phyloP scores from a whole-genome alignment of 352 stramenopile genomes.

The Globisporangium irregulare region DNA sequence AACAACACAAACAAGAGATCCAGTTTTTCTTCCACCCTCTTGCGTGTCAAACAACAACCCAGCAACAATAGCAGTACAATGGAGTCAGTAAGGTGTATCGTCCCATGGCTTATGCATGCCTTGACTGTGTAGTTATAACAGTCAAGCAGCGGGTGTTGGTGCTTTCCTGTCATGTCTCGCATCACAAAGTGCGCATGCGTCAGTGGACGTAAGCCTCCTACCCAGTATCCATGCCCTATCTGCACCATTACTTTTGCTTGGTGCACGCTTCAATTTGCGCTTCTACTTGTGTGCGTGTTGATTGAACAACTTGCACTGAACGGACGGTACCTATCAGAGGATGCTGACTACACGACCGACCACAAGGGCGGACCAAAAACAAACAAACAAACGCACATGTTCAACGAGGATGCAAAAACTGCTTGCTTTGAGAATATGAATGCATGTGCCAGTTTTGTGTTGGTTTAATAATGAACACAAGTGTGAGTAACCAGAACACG shows the following conservation, averaged over 20 bases:
- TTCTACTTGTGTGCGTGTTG: not conserved
- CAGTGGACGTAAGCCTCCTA: not conserved
- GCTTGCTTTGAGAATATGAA: not conserved
- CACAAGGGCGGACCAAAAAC: conserved; percentile 1
- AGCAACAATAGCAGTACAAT: not conserved
- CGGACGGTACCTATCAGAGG: not conserved
- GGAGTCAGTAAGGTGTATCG: not conserved
- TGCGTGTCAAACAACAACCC: not conserved
- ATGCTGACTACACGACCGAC: not conserved
- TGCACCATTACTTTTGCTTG: not conserved
- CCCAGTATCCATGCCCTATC: no score
- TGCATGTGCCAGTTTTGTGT: not conserved
- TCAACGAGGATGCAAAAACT: no score
- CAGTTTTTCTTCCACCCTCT: conserved; percentile 8
- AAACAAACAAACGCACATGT: not conserved
- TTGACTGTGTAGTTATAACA: no score
- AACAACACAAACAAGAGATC: not conserved
- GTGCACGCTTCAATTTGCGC: not conserved
- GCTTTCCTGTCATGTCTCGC: not conserved
- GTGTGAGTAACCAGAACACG: not conserved
- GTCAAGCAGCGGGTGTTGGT: not conserved
- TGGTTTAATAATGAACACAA: not conserved
- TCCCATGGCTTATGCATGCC: not conserved
- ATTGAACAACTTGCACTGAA: not conserved
- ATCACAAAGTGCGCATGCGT: not conserved